Percentiles rank a stretch among this genome's conserved stretches.
These are phyloP conservation scores for Aureobasidium leucospermi DNA, from an alignment of 2,329 filamentous ascomycete species.

Conservation along the genomic window DNA sequence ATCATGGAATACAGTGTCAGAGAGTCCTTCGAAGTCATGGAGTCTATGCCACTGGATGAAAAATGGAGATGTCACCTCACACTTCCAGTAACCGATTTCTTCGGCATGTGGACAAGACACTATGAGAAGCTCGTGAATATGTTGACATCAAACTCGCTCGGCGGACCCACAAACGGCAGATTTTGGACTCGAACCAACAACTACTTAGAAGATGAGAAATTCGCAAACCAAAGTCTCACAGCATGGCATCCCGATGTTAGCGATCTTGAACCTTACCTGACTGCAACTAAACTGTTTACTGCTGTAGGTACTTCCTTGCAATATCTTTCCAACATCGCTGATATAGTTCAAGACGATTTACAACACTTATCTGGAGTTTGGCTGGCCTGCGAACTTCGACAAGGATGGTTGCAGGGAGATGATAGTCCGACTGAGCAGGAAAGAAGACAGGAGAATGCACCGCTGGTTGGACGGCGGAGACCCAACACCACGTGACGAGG, in stretches of 20 bases:
- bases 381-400: not conserved
- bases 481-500: not conserved
- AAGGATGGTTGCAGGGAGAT: not conserved
- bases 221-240: not conserved
- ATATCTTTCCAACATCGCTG: not conserved
- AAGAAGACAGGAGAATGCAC: not conserved
- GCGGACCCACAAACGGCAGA: not conserved
- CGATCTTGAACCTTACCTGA: not conserved
- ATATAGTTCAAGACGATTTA: not conserved
- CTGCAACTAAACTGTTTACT: not conserved
- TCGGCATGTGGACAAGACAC: not conserved
- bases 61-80: not conserved
- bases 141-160: not conserved
- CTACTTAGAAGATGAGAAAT: not conserved
- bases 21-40: not conserved
- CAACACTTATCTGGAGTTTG: not conserved
- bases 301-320: not conserved
- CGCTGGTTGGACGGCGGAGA: not conserved
- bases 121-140: not conserved
- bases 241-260: not conserved
- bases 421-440: not conserved
- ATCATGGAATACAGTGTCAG: not conserved
- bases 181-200: not conserved
- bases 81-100: not conserved
- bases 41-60: not conserved